These are phyloP conservation scores for Tricholoma hemisulphureum DNA, from an alignment of 768 basidiomycete genomes.

Conservation along the genomic window DNA sequence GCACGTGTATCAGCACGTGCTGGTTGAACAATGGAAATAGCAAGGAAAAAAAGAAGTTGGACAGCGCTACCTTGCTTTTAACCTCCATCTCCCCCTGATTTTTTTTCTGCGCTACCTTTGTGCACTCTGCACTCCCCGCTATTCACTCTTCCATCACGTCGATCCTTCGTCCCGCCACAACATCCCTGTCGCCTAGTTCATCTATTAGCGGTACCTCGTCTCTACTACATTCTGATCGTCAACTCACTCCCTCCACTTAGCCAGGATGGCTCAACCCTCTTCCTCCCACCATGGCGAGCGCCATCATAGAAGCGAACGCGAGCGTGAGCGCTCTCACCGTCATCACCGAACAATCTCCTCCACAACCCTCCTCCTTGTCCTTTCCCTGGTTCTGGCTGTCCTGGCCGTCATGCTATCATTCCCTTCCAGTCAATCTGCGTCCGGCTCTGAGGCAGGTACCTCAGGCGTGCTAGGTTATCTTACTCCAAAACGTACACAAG, in stretches of 20 bases:
- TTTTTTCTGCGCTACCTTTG: slow-evolving; percentile 24
- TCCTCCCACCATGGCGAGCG: slow-evolving; percentile 77
- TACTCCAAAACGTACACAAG: slow-evolving; percentile 80
- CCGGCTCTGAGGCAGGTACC: slow-evolving; percentile 38
- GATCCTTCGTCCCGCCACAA: slow-evolving; percentile 56
- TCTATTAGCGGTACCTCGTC: slow-evolving; percentile 46
- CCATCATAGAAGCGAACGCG: slow-evolving; percentile 49
- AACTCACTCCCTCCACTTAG: slow-evolving; percentile 35
- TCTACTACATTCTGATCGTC: slow-evolving; percentile 6
- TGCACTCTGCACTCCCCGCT: slow-evolving; percentile 20
- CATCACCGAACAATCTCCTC: slow-evolving; percentile 87
- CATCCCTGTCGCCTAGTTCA: slow-evolving; percentile 75
- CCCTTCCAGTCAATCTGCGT: slow-evolving; percentile 45
- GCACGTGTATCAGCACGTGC: slow-evolving; percentile 40
- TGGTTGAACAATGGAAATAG: slow-evolving; percentile 49
- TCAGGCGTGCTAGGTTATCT: slow-evolving; percentile 70
- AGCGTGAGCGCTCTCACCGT: slow-evolving; percentile 63
- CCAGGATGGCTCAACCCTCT: slow-evolving; percentile 86
- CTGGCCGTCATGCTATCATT: slow-evolving; percentile 90
- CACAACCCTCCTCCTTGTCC: slow-evolving; percentile 81
- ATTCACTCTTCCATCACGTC: slow-evolving; percentile 55
- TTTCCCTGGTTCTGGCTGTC: slow-evolving; percentile 82
- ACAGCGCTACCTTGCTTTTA: slow-evolving; percentile 26
- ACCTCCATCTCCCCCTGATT: slow-evolving; percentile 21
- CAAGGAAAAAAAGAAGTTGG: slow-evolving; percentile 27